Evolutionary conservation across 2,329 filamentous ascomycete species (phyloP).

Genomic region (Talaromyces sp.): DNA sequence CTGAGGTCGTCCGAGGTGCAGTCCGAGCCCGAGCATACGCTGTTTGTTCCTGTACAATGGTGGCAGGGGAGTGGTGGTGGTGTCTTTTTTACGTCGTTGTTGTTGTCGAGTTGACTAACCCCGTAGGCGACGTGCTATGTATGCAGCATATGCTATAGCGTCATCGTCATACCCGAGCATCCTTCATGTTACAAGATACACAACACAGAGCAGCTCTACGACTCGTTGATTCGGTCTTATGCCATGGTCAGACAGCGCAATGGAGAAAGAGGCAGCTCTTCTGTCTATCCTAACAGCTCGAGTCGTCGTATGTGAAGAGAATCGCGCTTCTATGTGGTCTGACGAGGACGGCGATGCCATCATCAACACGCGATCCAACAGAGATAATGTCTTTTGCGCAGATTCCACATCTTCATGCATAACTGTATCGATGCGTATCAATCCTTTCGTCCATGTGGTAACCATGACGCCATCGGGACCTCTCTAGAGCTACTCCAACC

Average conservation of each 20-base stretch:
- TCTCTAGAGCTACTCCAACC: not conserved
- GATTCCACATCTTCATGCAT: not conserved
- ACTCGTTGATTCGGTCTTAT: not conserved
- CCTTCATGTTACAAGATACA: not conserved
- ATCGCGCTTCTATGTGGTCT: not conserved
- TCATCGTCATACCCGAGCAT: not conserved
- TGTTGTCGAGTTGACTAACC: not conserved
- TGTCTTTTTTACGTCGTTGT: not conserved
- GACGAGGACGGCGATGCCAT: not conserved
- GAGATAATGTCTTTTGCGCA: not conserved
- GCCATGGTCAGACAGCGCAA: not conserved
- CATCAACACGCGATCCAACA: not conserved
- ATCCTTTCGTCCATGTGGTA: not conserved
- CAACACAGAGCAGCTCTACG: not conserved
- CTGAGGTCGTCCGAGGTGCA: constrained; percentile 47
- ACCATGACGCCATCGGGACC: not conserved
- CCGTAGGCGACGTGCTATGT: not conserved
- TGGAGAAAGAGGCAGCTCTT: not conserved
- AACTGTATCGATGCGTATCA: not conserved
- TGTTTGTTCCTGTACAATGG: not conserved
- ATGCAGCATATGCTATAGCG: not conserved
- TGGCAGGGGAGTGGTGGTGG: not conserved
- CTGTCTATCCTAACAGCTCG: not conserved
- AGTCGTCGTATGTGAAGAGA: not conserved
- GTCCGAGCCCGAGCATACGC: constrained; percentile 48